Base-by-base conservation (phyloP, 345 rosid genomes). In the Salix brachista region DNA sequence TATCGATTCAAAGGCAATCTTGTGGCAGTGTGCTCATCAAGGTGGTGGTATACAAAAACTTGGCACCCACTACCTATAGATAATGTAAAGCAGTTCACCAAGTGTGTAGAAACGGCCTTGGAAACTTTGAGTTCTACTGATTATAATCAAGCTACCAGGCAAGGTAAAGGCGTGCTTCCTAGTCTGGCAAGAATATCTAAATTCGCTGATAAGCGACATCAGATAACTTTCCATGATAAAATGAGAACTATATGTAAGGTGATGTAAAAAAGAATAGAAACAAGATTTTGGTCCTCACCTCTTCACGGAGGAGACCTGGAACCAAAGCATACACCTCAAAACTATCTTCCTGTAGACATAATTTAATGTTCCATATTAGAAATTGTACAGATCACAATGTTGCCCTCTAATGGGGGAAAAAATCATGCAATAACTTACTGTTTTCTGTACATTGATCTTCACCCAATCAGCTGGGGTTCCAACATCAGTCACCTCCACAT, bases 401-500 rank as follows among this genome's bases (percentile, higher is more conserved):
- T 23, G 34, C 75, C 48, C 69, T 74, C 19, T 25, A 44, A 61
- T 34, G 8, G 18, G 26, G 13, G 25, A 4, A 42, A 32, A 6
- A 65, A 6, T 10, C 25, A 72, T 21, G 52, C 37, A 72, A 30
- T 58, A 74, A 78, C 92, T 87, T 81, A 91, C 95, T 25, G 91
- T 84, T 79, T 74, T 87, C 84, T 84, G 95, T 52, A 89, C 91
- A 75, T 85, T 91, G 83, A 91, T 83, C 84, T 89, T 91, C 77
- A 91, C 92, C 95, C 95, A 91, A 78, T 89, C 91, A 69, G 95
- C 92, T 12, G 91, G 89, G 4, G 86, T 75, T 70, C 95, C 95
- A 58, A 89, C 68, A 66, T 88, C 92, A 75, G 84, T 87, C 50
- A 91, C 84, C 25, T 82, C 84, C 23, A 80, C 81, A 34, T 88